Percentiles rank a stretch among this genome's conserved stretches.
phyloP scores from a whole-genome alignment of 2,329 filamentous ascomycete genomes.

The Exserohilum rostratum region DNA sequence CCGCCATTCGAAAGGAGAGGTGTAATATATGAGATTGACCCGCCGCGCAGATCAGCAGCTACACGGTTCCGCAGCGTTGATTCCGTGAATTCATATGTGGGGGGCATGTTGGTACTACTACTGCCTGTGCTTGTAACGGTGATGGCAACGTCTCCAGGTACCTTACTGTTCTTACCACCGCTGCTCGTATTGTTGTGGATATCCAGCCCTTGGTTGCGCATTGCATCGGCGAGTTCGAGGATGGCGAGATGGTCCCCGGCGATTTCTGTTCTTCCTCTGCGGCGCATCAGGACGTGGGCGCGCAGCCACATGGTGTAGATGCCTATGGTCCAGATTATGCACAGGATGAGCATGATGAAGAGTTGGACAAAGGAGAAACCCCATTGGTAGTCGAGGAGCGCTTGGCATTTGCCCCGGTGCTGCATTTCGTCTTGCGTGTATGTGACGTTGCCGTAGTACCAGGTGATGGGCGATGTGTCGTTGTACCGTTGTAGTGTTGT shows the following conservation, averaged over 20 bases:
- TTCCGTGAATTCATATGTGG: not conserved
- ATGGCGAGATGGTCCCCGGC: conserved; percentile 28
- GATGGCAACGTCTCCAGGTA: too few relatives aligned
- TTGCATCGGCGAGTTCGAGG: conserved; percentile 28
- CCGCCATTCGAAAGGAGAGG: conserved; percentile 1
- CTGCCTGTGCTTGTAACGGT: too few relatives aligned
- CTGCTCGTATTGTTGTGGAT: too few relatives aligned
- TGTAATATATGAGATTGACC: conserved; percentile 22
- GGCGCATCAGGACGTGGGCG: conserved; percentile 10
- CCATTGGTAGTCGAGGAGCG: conserved; percentile 25
- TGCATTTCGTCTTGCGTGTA: conserved; percentile 7
- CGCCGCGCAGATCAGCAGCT: conserved; percentile 8
- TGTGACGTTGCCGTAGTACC: conserved; percentile 4
- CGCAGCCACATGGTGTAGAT: conserved; percentile 23
- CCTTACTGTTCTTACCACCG: too few relatives aligned
- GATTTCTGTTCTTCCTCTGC: conserved; percentile 9
- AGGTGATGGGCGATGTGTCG: not conserved
- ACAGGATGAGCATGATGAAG: conserved; percentile 16
- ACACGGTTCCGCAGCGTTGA: not conserved
- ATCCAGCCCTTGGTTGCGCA: conserved; percentile 6
- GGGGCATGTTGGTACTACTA: not conserved
- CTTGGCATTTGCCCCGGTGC: conserved; percentile 18
- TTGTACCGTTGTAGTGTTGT: not conserved
- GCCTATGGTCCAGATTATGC: conserved; percentile 25
- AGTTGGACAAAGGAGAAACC: conserved; percentile 34